phyloP scores from a whole-genome alignment of 441 rosid species.

The Flueggea neowawraea region DNA sequence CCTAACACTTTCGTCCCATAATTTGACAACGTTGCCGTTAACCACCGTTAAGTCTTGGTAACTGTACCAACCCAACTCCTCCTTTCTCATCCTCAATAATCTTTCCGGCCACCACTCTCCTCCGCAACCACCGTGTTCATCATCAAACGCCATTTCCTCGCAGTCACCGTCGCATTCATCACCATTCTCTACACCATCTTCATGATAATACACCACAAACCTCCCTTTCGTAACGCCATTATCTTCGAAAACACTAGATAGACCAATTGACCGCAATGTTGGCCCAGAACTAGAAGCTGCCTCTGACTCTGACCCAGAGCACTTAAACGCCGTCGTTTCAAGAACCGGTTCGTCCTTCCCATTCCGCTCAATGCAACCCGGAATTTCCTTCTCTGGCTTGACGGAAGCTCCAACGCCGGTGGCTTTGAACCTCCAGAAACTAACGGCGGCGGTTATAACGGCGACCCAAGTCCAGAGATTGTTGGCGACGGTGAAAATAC shows the following conservation, averaged over 20 bases:
- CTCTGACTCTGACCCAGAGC: not conserved
- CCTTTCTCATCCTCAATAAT: slow-evolving; percentile 37
- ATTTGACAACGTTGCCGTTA: slow-evolving; percentile 64
- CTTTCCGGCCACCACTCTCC: slow-evolving; percentile 30
- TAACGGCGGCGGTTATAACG: slow-evolving; percentile 52
- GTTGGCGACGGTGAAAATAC: slow-evolving; percentile 32
- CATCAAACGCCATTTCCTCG: slow-evolving; percentile 12
- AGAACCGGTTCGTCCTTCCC: not conserved
- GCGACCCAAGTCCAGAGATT: slow-evolving; percentile 77
- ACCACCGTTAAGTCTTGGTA: slow-evolving; percentile 44
- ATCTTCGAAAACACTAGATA: not conserved
- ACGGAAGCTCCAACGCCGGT: slow-evolving; percentile 7
- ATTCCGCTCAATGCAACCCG: slow-evolving; percentile 2
- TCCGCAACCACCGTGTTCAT: not conserved
- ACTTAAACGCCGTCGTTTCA: not conserved
- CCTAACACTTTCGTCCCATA: slow-evolving; percentile 50
- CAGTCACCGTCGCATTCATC: slow-evolving; percentile 5
- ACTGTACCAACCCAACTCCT: slow-evolving; percentile 50
- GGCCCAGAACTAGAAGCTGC: not conserved
- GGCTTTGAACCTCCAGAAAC: slow-evolving; percentile 61
- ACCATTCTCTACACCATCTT: slow-evolving; percentile 1
- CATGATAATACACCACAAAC: slow-evolving; percentile 18
- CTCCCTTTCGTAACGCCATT: slow-evolving; percentile 13
- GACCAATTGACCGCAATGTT: not conserved
- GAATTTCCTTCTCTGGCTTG: too few species aligned